A percentile compares a stretch with the other conserved stretches of the same genome.
Evolutionary conservation across 441 rosid genomes (phyloP).

Genomic region (Jatropha multifida): DNA sequence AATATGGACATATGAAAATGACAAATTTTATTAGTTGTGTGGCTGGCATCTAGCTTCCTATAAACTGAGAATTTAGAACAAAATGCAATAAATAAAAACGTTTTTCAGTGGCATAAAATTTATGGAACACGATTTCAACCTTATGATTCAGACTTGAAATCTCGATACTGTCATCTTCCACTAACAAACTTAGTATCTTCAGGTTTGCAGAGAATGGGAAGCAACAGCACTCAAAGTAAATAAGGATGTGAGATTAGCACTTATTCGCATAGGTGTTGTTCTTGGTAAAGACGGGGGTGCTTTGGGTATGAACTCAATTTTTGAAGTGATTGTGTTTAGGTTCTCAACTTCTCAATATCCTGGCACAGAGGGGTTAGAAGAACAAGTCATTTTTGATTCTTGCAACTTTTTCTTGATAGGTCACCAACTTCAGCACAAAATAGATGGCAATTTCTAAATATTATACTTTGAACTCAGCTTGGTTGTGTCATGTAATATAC

Average conservation of each 20-base stretch:
- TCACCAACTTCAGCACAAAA: not conserved
- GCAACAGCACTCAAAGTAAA: conserved; percentile 68
- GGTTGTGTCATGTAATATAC: not conserved
- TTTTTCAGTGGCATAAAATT: not conserved
- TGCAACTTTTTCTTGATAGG: not conserved
- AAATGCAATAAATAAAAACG: not conserved
- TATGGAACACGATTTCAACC: not conserved
- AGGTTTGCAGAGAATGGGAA: conserved; percentile 99
- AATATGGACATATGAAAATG: no score
- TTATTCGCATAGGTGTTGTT: conserved; percentile 89
- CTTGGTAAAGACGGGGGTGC: conserved; percentile 99
- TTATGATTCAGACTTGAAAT: not conserved
- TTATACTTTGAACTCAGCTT: not conserved
- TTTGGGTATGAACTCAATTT: conserved; percentile 50
- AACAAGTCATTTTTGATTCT: not conserved
- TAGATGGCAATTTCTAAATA: not conserved
- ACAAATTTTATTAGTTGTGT: conserved; percentile 6
- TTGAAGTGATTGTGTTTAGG: not conserved
- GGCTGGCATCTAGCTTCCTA: not conserved
- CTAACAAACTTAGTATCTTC: conserved; percentile 25
- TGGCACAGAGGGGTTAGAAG: not conserved
- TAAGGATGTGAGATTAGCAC: conserved; percentile 80
- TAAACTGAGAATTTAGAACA: not conserved
- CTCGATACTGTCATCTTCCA: conserved; percentile 6
- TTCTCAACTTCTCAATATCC: not conserved